These are phyloP conservation scores for Trametes punicea DNA, from an alignment of 768 basidiomycete species.

Conservation along the genomic window DNA sequence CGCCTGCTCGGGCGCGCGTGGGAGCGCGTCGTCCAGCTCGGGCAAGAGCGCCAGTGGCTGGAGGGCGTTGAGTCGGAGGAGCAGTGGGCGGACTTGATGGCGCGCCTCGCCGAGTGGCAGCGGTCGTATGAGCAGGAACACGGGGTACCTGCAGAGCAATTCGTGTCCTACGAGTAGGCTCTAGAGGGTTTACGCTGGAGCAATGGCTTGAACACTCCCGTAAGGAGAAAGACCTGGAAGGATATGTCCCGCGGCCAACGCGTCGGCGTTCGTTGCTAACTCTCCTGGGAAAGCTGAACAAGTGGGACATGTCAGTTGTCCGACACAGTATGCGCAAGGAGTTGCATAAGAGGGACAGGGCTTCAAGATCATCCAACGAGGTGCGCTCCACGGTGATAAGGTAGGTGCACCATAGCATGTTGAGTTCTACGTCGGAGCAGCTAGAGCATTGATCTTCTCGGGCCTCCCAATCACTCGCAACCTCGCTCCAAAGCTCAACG, in stretches of 20 bases:
- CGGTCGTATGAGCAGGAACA: slow-evolving; percentile 47
- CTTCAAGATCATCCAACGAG: background rate
- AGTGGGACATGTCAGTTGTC: background rate
- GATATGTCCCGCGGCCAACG: background rate
- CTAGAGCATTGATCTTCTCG: background rate
- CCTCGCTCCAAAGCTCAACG: background rate
- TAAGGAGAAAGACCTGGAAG: background rate
- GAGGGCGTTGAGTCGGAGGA: slow-evolving; percentile 47
- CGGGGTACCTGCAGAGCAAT: slow-evolving; percentile 13
- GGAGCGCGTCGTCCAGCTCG: slow-evolving; percentile 42
- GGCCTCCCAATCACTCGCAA: background rate
- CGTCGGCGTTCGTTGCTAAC: background rate
- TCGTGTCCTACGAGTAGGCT: slow-evolving; percentile 4
- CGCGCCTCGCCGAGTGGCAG: slow-evolving; percentile 46
- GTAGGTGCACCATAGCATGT: background rate
- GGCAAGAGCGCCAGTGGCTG: slow-evolving; percentile 41
- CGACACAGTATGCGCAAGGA: background rate
- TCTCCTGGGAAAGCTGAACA: background rate
- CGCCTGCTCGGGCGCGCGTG: slow-evolving; percentile 41
- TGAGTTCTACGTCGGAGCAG: background rate
- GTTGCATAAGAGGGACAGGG: background rate
- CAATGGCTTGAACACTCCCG: too few relatives aligned
- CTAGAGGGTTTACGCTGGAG: too few relatives aligned
- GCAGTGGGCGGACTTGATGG: slow-evolving; percentile 50
- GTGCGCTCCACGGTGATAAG: background rate